phyloP scores from a whole-genome alignment of 805 yeast species.

The Cyberlindnera mycetangii region DNA sequence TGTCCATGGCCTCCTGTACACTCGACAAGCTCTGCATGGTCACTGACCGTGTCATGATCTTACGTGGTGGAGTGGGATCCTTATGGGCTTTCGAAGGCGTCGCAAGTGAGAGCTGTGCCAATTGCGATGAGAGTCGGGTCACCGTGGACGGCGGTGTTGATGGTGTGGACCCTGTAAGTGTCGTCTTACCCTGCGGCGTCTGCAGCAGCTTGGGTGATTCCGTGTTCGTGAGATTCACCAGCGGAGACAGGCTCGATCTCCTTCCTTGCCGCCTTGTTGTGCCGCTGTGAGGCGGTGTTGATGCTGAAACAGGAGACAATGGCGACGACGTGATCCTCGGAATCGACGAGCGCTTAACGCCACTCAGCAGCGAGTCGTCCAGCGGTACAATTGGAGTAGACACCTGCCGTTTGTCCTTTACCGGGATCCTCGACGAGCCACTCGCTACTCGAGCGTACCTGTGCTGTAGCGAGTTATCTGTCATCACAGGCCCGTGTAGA shows the following conservation, averaged over 20 bases:
- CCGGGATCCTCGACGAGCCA: slow-evolving; percentile 21
- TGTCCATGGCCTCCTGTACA: slow-evolving; percentile 4
- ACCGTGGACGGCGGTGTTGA: slow-evolving; percentile 20
- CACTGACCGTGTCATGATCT: neutral
- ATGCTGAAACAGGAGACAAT: slow-evolving; percentile 13
- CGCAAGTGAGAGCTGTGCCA: slow-evolving; percentile 14
- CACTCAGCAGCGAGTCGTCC: slow-evolving; percentile 17
- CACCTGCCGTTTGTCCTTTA: slow-evolving; percentile 17
- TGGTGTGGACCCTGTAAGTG: neutral
- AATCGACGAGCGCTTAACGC: slow-evolving; percentile 18
- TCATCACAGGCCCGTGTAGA: neutral
- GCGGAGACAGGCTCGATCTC: slow-evolving; percentile 14
- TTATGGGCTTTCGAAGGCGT: slow-evolving; percentile 6
- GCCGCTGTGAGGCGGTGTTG: neutral
- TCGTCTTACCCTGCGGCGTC: neutral
- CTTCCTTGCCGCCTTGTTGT: slow-evolving; percentile 1
- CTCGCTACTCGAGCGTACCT: slow-evolving; percentile 12
- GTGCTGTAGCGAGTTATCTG: slow-evolving; percentile 10
- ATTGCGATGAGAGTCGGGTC: slow-evolving; percentile 15
- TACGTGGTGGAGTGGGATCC: neutral
- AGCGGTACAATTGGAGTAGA: slow-evolving; percentile 21
- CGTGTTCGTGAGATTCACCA: slow-evolving; percentile 7
- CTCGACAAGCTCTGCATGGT: neutral
- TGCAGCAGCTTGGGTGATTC: slow-evolving; percentile 1
- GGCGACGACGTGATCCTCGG: slow-evolving; percentile 23